Evolutionary conservation across 106 monocot species (phyloP).

Genomic region (Dendrobium nobile): DNA sequence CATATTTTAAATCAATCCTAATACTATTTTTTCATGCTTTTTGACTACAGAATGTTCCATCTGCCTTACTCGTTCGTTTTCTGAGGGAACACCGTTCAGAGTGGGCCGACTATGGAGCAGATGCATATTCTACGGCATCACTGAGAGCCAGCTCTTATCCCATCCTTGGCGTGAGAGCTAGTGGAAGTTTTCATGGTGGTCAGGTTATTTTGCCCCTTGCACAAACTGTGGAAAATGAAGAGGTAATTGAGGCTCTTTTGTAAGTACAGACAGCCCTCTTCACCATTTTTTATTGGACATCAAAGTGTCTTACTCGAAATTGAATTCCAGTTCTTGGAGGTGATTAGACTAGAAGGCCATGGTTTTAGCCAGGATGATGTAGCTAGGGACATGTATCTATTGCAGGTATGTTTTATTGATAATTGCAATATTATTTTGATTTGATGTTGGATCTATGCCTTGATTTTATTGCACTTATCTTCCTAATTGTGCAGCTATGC

Average conservation of each 20-base stretch:
- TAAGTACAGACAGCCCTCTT: background rate
- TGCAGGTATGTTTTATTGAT: slow-evolving; percentile 50
- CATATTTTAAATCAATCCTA: background rate
- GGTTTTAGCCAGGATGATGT: slow-evolving; percentile 56
- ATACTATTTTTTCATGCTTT: slow-evolving; percentile 2
- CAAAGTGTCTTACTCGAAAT: background rate
- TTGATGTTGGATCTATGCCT: background rate
- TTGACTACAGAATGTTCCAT: slow-evolving; percentile 59
- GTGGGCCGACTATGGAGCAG: slow-evolving; percentile 86
- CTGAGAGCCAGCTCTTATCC: slow-evolving; percentile 49
- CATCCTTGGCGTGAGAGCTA: slow-evolving; percentile 42
- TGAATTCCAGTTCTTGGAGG: slow-evolving; percentile 70
- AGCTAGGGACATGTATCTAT: slow-evolving; percentile 72
- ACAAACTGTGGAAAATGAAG: slow-evolving; percentile 85
- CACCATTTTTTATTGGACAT: background rate
- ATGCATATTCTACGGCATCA: slow-evolving; percentile 65
- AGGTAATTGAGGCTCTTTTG: slow-evolving; percentile 31
- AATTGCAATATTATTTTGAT: background rate
- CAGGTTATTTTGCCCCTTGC: slow-evolving; percentile 84
- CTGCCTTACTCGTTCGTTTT: slow-evolving; percentile 68
- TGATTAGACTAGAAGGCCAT: slow-evolving; percentile 80
- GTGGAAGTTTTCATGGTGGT: slow-evolving; percentile 54
- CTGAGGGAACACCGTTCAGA: slow-evolving; percentile 91
- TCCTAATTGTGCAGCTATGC: slow-evolving; percentile 65
- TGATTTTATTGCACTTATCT: background rate